These are phyloP conservation scores for Theileria equi DNA, from an alignment of 169 alveolate genomes.

Conservation along the genomic window DNA sequence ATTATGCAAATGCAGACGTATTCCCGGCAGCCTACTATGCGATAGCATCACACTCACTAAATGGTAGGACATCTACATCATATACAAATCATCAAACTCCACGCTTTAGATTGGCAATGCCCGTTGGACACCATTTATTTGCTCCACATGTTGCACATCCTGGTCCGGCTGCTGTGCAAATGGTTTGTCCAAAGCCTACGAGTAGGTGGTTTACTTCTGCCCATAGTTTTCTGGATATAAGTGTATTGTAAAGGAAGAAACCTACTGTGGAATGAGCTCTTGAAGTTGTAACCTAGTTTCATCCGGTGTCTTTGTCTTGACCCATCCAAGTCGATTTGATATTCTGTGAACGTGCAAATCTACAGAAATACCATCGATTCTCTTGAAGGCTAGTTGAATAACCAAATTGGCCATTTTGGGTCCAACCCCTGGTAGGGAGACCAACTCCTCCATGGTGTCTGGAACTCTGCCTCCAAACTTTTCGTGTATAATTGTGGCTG, in stretches of 20 bases:
- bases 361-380: slow-evolving; percentile 88
- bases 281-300: slow-evolving; percentile 87
- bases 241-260: background rate
- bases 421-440: slow-evolving; percentile 92
- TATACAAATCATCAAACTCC: background rate
- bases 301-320: slow-evolving; percentile 87
- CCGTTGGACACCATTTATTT: slow-evolving; percentile 64
- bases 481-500: slow-evolving; percentile 79
- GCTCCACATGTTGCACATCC: slow-evolving; percentile 66
- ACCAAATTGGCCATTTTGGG: slow-evolving; percentile 91
- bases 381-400: slow-evolving; percentile 78
- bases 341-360: slow-evolving; percentile 94
- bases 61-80: background rate
- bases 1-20: too few relatives aligned
- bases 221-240: slow-evolving; percentile 76
- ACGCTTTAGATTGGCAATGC: slow-evolving; percentile 33
- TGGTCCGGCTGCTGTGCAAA: slow-evolving; percentile 82
- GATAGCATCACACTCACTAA: background rate
- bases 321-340: slow-evolving; percentile 87
- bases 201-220: slow-evolving; percentile 83
- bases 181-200: slow-evolving; percentile 95
- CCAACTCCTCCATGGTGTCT: slow-evolving; percentile 78
- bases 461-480: slow-evolving; percentile 89
- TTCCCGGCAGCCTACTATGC: too few relatives aligned
- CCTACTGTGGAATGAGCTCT: slow-evolving; percentile 78